phyloP scores from a whole-genome alignment of 2,329 filamentous ascomycete genomes.

The Claviceps monticola region DNA sequence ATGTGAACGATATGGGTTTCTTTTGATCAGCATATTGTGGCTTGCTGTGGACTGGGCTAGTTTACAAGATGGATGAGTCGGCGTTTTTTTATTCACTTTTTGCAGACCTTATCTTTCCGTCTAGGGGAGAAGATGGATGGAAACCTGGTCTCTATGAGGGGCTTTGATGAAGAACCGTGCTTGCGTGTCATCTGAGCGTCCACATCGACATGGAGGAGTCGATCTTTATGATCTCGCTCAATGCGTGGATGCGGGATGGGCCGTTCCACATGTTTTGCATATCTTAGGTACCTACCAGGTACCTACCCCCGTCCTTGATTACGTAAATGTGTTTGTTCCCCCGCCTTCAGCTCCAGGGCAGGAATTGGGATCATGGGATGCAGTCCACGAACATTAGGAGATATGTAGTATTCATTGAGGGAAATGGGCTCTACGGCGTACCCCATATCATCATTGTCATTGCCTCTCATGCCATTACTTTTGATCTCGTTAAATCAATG shows the following conservation, averaged over 20 bases:
- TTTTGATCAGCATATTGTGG: background rate
- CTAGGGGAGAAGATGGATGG: too few species aligned
- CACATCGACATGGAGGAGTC: background rate
- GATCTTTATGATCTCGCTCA: background rate
- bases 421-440: too few species aligned
- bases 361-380: background rate
- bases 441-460: too few species aligned
- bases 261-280: background rate
- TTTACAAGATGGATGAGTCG: constrained; percentile 2
- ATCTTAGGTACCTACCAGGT: too few species aligned
- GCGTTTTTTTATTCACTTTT: background rate
- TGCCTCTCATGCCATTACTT: too few species aligned
- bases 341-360: background rate
- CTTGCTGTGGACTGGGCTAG: background rate
- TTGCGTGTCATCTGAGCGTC: background rate
- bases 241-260: background rate
- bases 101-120: too few species aligned
- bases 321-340: background rate
- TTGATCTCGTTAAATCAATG: too few species aligned
- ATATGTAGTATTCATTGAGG: too few species aligned
- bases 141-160: too few species aligned
- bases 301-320: background rate
- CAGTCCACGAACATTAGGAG: background rate
- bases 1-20: background rate
- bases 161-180: too few species aligned